Evolutionary conservation across 2,329 filamentous ascomycete genomes (phyloP).

Genomic region (Neophaeococcomyces aloes): DNA sequence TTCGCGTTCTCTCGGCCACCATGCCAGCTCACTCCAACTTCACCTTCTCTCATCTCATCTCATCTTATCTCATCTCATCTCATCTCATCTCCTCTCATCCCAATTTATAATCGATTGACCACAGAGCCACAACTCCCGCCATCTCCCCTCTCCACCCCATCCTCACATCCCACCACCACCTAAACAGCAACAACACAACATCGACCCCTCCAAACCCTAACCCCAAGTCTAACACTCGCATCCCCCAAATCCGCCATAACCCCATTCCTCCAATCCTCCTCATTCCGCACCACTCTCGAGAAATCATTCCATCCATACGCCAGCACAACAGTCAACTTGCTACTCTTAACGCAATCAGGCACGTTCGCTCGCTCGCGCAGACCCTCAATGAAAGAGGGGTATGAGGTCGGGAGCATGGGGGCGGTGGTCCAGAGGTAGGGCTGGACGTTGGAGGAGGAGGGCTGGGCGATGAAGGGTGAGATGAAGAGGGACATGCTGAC

Average conservation of each 20-base stretch:
- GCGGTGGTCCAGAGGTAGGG: slow-evolving; percentile 15
- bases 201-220: slow-evolving; percentile 17
- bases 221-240: slow-evolving; percentile 11
- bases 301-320: slow-evolving; percentile 18
- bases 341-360: background rate
- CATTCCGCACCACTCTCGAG: slow-evolving; percentile 7
- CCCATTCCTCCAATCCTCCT: slow-evolving; percentile 13
- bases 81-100: too few relatives aligned
- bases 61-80: too few relatives aligned
- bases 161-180: background rate
- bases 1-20: too few relatives aligned
- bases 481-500: slow-evolving; percentile 12
- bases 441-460: background rate
- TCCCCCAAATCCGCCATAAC: slow-evolving; percentile 12
- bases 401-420: slow-evolving; percentile 6
- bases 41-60: too few relatives aligned
- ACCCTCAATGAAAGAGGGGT: slow-evolving; percentile 11
- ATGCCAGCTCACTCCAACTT: too few relatives aligned
- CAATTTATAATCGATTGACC: too few relatives aligned
- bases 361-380: slow-evolving; percentile 10
- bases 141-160: background rate
- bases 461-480: slow-evolving; percentile 1
- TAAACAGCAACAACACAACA: slow-evolving; percentile 10
- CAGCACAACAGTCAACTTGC: slow-evolving; percentile 10
- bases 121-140: background rate